phyloP scores from a whole-genome alignment of 495 filamentous ascomycete genomes.

The Aspergillus kassunensis region DNA sequence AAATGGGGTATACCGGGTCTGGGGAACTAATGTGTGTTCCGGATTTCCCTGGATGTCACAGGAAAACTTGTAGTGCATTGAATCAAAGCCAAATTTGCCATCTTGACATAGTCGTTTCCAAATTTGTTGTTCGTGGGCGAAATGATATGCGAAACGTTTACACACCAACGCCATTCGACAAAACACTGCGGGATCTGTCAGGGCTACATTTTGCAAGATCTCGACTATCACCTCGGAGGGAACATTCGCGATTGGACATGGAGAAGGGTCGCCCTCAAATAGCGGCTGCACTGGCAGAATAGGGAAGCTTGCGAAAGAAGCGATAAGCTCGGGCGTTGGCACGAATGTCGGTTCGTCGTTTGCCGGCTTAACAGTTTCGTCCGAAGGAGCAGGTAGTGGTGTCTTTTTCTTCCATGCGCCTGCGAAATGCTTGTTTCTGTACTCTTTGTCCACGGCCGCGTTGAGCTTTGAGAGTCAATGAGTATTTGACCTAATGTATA shows the following conservation, averaged over 20 bases:
- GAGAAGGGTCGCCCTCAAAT: conserved; percentile 62
- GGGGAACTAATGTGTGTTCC: conserved; percentile 35
- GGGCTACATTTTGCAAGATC: conserved; percentile 64
- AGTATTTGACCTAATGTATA: not conserved
- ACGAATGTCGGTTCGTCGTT: conserved; percentile 36
- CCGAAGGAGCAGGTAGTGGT: conserved; percentile 49
- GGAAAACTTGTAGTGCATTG: conserved; percentile 80
- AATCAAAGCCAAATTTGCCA: conserved; percentile 67
- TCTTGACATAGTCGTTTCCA: conserved; percentile 77
- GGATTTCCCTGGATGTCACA: conserved; percentile 60
- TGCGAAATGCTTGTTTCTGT: conserved; percentile 85
- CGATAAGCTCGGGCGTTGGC: conserved; percentile 66
- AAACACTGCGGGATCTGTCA: conserved; percentile 75
- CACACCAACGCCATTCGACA: conserved; percentile 78
- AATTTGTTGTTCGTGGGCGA: conserved; percentile 79
- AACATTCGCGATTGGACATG: conserved; percentile 71
- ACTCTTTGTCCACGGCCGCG: conserved; percentile 73
- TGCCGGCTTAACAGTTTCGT: conserved; percentile 40
- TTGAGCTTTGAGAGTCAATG: conserved; percentile 58
- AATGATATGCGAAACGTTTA: conserved; percentile 80
- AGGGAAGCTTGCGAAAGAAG: conserved; percentile 61
- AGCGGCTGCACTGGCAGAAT: conserved; percentile 57
- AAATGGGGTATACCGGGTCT: conserved; percentile 40
- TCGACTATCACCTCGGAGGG: conserved; percentile 81
- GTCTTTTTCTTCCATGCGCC: conserved; percentile 49